phyloP scores from a whole-genome alignment of 345 rosid genomes.

The Populus ilicifolia region DNA sequence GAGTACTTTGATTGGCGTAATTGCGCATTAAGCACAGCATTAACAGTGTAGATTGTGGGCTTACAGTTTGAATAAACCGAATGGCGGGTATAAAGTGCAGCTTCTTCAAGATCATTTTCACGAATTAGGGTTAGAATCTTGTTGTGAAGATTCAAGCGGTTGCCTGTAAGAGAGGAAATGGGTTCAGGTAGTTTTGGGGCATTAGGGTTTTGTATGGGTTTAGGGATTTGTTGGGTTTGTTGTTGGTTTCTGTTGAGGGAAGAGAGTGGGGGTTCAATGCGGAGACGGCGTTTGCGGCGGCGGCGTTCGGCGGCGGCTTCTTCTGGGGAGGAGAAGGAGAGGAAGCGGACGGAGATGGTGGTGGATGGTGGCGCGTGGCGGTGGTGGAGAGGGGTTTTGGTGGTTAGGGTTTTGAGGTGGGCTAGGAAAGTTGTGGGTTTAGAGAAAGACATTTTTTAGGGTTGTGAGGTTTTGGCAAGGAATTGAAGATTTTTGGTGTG shows the following conservation, averaged over 20 bases:
- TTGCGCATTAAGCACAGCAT: slow-evolving; percentile 77
- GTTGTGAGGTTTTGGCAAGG: background rate
- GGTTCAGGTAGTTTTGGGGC: slow-evolving; percentile 83
- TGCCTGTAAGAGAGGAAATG: slow-evolving; percentile 60
- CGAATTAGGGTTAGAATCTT: slow-evolving; percentile 64
- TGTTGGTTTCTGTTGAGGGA: slow-evolving; percentile 56
- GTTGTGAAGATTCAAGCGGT: slow-evolving; percentile 82
- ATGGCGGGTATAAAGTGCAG: slow-evolving; percentile 84
- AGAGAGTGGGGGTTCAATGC: slow-evolving; percentile 75
- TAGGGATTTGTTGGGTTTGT: slow-evolving; percentile 37
- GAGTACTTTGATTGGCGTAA: slow-evolving; percentile 75
- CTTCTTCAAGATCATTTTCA: slow-evolving; percentile 81
- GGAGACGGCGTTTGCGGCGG: slow-evolving; percentile 79
- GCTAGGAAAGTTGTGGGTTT: slow-evolving; percentile 41
- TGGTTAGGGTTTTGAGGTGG: slow-evolving; percentile 43
- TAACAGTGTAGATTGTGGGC: slow-evolving; percentile 81
- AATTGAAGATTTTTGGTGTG: background rate
- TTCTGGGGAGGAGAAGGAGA: slow-evolving; percentile 72
- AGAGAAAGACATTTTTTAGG: slow-evolving; percentile 47
- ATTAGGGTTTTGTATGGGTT: slow-evolving; percentile 77
- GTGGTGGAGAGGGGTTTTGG: slow-evolving; percentile 23
- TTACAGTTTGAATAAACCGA: slow-evolving; percentile 91
- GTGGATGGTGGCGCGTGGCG: slow-evolving; percentile 6
- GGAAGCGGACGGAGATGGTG: slow-evolving; percentile 35
- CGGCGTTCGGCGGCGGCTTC: slow-evolving; percentile 95